Evolutionary conservation across 192 early-diverging fungal species (phyloP), one percentile per base, ranked within the genome.

Genomic region (Thoreauomyces humboldtii): DNA sequence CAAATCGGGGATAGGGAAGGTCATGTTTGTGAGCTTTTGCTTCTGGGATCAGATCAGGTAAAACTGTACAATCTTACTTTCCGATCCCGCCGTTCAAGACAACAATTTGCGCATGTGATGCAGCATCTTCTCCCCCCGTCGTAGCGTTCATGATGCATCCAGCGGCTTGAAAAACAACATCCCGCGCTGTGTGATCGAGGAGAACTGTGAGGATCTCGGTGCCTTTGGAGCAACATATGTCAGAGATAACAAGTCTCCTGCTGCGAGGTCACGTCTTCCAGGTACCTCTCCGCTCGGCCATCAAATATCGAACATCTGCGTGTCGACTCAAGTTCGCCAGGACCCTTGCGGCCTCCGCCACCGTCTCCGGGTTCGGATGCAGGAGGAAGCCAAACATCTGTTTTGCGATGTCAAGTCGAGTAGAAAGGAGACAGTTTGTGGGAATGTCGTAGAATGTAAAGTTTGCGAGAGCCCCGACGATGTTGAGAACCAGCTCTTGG

Each of bases 401-500:
- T 48, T 67, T 45, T 14, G 68, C 58, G 11, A 77, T 68, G n/a
- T 72, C 52, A 19, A 53, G 24, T 19, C 35, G 25, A n/a, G 42
- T 59, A 25, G 37, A 29, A 19, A 72, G 32, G 6, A 80, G 24
- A 27, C 52, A 59, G 35, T 77, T 70, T 7, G 35, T 17, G 7
- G n/a, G 12, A 21, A 17, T 24, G 24, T 59, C 24, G 48, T 81
- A 81, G 38, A 70, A 81, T 4, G 73, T 73, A 33, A 81, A 71
- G 55, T 81, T 81, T 25, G 80, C 76, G 15, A 81, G 31, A 1
- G 71, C 73, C 0, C 71, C 73, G 17, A 67, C 56, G 24, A 74
- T 47, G 37, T 81, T 81, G 33, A 81, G 67, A 2, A 76, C 41
- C 7, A 81, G 61, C 46, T 81, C 80, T 38, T 78, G 71, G 57